Conservation (phyloP, 306 rosid species). For the Trifolium fragiferum region DNA sequence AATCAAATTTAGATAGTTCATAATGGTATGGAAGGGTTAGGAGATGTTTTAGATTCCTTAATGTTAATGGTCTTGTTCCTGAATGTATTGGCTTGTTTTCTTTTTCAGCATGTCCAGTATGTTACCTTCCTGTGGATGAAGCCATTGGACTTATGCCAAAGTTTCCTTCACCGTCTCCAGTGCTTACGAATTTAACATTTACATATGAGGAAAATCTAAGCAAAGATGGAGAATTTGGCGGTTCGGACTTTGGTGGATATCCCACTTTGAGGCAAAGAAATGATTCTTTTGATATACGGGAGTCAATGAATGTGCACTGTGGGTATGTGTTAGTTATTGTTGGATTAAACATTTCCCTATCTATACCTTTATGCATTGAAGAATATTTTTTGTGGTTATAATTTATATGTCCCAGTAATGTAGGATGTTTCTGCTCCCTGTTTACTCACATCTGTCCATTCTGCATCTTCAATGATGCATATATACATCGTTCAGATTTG, state of each 20-base stretch:
- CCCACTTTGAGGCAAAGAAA: slow-evolving; percentile 82
- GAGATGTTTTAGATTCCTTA: slow-evolving; percentile 21
- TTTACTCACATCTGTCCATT: slow-evolving; percentile 35
- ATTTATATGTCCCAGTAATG: slow-evolving; percentile 8
- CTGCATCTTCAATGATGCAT: slow-evolving; percentile 43
- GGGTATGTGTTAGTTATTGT: slow-evolving; percentile 65
- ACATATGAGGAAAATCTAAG: slow-evolving; percentile 70
- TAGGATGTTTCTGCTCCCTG: slow-evolving; percentile 2
- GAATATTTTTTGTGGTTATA: slow-evolving; percentile 33
- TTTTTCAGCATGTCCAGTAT: slow-evolving; percentile 91
- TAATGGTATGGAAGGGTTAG: slow-evolving; percentile 1
- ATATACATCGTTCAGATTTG: slow-evolving; percentile 65
- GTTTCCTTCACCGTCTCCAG: slow-evolving; percentile 76
- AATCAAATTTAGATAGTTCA: neutral
- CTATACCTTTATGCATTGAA: slow-evolving; percentile 3
- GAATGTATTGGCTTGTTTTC: slow-evolving; percentile 42
- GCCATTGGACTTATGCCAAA: slow-evolving; percentile 81
- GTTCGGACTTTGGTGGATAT: slow-evolving; percentile 97
- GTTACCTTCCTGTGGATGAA: slow-evolving; percentile 92
- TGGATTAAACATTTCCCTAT: neutral
- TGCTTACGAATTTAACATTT: slow-evolving; percentile 70
- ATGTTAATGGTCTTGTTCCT: slow-evolving; percentile 33
- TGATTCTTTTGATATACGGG: slow-evolving; percentile 71
- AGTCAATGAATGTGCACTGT: slow-evolving; percentile 82
- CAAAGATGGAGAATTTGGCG: slow-evolving; percentile 79